Percentiles rank a stretch among this genome's conserved stretches.
Conservation (phyloP, 1,284 basidiomycete genomes). For the Fomitopsis schrenkii region DNA sequence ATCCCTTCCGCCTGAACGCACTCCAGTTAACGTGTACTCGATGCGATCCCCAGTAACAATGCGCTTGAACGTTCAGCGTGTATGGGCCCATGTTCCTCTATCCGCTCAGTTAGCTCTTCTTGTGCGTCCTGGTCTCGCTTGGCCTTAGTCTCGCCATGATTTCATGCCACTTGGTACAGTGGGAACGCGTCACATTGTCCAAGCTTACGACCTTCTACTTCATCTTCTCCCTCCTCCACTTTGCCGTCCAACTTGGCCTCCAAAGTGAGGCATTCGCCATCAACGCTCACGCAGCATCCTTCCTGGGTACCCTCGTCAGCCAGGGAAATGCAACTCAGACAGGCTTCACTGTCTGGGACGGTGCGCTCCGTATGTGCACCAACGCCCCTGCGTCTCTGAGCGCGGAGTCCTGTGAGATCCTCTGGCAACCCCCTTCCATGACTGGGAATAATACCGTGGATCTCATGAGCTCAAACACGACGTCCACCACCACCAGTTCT, state of each 20-base stretch:
- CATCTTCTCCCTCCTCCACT: slow-evolving; percentile 62
- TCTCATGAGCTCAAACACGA: slow-evolving; percentile 3
- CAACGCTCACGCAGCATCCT: slow-evolving; percentile 53
- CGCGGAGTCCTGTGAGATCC: slow-evolving; percentile 44
- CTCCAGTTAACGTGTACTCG: not conserved
- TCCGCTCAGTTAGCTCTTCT: slow-evolving; percentile 46
- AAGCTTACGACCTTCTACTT: slow-evolving; percentile 63
- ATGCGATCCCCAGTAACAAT: slow-evolving; percentile 10
- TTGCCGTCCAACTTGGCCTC: slow-evolving; percentile 61
- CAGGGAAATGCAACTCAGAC: slow-evolving; percentile 44
- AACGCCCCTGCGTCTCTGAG: slow-evolving; percentile 47
- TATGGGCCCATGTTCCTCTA: slow-evolving; percentile 31
- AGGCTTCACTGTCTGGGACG: slow-evolving; percentile 51
- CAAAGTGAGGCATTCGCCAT: slow-evolving; percentile 64
- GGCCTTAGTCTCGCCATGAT: slow-evolving; percentile 4
- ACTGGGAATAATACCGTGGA: slow-evolving; percentile 6
- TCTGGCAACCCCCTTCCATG: slow-evolving; percentile 43
- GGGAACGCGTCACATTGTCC: slow-evolving; percentile 67
- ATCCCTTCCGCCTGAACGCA: not conserved
- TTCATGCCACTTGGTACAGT: slow-evolving; percentile 36
- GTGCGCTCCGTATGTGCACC: slow-evolving; percentile 54
- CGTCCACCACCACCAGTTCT: not conserved
- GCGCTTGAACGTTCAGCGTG: slow-evolving; percentile 10
- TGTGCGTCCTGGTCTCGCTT: slow-evolving; percentile 33
- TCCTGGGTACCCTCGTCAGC: slow-evolving; percentile 47